Evolutionary conservation across 2,329 filamentous ascomycete genomes (phyloP).

Genomic region (Fusarium ramigenum): DNA sequence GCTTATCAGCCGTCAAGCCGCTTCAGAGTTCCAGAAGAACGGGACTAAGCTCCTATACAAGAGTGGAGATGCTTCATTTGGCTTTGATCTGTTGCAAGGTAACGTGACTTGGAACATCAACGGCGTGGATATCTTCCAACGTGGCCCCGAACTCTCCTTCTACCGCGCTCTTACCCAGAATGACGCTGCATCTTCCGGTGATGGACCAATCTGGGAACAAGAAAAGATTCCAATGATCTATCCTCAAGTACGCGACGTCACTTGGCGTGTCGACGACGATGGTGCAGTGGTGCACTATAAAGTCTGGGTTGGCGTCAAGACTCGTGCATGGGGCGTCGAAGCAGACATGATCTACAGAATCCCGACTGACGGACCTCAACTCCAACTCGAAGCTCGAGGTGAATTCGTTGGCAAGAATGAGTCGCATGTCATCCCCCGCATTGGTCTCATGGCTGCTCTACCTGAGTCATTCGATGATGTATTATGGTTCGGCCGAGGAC

Average conservation of each 20-base stretch:
- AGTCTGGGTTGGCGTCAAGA: slow-evolving; percentile 18
- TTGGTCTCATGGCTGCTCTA: slow-evolving; percentile 9
- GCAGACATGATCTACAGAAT: slow-evolving; percentile 21
- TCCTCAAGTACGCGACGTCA: not conserved
- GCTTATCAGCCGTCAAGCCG: not conserved
- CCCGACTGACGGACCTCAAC: not conserved
- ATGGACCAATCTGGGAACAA: slow-evolving; percentile 1
- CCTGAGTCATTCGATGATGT: not conserved
- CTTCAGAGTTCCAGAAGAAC: not conserved
- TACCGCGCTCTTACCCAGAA: slow-evolving; percentile 16
- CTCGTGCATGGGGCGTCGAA: slow-evolving; percentile 4
- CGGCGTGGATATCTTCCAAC: not conserved
- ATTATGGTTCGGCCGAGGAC: slow-evolving; percentile 19
- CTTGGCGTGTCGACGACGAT: not conserved
- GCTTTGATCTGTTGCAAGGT: not conserved
- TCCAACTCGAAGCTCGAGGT: not conserved
- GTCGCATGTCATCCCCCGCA: not conserved
- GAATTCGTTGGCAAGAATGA: slow-evolving; percentile 6
- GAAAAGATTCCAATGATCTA: slow-evolving; percentile 10
- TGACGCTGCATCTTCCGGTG: not conserved
- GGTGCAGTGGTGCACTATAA: not conserved
- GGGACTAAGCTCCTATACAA: not conserved
- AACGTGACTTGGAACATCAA: slow-evolving; percentile 13
- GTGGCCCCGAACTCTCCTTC: slow-evolving; percentile 2
- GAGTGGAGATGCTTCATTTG: not conserved